phyloP scores from a whole-genome alignment of 75 land plant species.

The Selaginella tamariscina region DNA sequence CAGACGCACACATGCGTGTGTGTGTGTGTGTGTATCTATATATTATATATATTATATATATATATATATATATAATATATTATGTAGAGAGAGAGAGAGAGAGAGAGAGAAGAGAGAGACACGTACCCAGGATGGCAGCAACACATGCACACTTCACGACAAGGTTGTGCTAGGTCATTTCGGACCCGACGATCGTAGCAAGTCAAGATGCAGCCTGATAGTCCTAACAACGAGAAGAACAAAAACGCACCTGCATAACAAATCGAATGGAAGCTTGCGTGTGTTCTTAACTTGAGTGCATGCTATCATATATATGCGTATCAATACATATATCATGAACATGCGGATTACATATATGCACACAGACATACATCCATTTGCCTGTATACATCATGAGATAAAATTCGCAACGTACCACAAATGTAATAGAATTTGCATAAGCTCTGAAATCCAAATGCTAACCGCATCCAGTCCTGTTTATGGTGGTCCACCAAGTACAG shows the following conservation, averaged over 20 bases:
- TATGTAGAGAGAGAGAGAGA: background rate
- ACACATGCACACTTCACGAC: conserved; percentile 81
- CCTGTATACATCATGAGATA: background rate
- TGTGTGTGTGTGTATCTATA: too few relatives aligned
- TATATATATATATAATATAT: too few relatives aligned
- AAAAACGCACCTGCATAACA: conserved; percentile 52
- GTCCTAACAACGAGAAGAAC: conserved; percentile 77
- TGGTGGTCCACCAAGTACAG: conserved; percentile 59
- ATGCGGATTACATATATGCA: too few relatives aligned
- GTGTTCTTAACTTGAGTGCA: too few relatives aligned
- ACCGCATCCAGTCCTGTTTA: conserved; percentile 51
- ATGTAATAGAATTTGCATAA: conserved; percentile 72
- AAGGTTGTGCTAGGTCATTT: conserved; percentile 88
- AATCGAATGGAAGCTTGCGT: background rate
- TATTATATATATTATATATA: too few relatives aligned
- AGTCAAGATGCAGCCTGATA: conserved; percentile 89
- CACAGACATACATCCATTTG: background rate
- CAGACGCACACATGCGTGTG: too few relatives aligned
- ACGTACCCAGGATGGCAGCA: conserved; percentile 90
- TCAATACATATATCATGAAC: too few relatives aligned
- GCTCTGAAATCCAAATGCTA: conserved; percentile 67
- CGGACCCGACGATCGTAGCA: conserved; percentile 90
- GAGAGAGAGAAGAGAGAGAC: conserved; percentile 1
- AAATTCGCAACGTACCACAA: conserved; percentile 42
- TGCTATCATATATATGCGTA: too few relatives aligned